Evolutionary conservation across 108 stramenopile genomes (phyloP), one percentile per base, ranked within the genome.

Genomic region (Bacterosira constricta): DNA sequence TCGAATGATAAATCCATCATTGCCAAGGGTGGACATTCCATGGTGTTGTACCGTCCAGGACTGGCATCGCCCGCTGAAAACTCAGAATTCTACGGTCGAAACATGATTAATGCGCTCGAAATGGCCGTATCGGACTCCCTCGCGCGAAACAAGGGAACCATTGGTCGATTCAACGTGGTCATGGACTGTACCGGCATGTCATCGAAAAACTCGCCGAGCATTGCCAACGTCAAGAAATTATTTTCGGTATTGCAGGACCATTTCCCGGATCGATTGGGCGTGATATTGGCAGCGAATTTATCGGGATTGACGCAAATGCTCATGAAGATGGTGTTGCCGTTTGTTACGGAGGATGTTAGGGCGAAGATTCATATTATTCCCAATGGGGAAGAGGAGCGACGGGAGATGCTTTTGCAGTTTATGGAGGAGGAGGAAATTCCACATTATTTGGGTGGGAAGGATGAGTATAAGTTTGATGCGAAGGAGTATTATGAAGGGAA

Each of bases 181-280:
- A 37, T 92, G 17, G 89, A 90, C 56, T 88, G 83, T 31, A 38
- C 61, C 6, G 77, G 71, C 9, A 76, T 81, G 45, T 61, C 79
- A 1, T 65, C 73, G 21, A 66, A 65, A 18, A 68, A 59, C 10
- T 62, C 85, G 45, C 87, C 87, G n/a, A 52, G 66, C 25, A 27
- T 92, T 15, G 46, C 77, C 12, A 34, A 66, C 20, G 56, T 87
- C 36, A 88, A 90, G 51, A 45, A 54, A 23, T 45, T 79, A 15
- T 66, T 92, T 45, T 69, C 75, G 1, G 84, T 87, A 42, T 61
- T 92, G 38, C 91, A 92, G 66, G 91, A 92, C 75, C 88, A 92
- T 57, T 92, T 79, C 54, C 88, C 89, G 8, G 85, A 92, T 77
- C 60, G 86, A 27, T 63, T 92, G 38, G 88, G 89, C 1, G 75